These are phyloP conservation scores for Lachnellula cervina DNA, from an alignment of 2,329 filamentous ascomycete species.

Conservation along the genomic window DNA sequence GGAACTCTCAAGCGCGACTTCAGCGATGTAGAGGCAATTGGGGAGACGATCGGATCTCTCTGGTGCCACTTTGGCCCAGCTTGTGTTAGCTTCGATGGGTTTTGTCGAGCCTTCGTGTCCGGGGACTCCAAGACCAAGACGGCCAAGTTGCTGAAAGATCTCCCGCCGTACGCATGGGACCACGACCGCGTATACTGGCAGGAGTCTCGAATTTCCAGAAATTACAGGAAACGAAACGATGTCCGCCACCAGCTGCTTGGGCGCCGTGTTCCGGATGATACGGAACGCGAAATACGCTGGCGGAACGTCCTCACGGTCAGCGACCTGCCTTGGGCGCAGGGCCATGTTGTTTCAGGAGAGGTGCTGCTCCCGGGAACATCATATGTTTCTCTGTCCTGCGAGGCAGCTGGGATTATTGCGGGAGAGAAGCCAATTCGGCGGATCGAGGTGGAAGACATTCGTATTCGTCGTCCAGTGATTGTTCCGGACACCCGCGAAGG, in stretches of 20 bases:
- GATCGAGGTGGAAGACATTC: no score
- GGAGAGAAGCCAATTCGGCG: no score
- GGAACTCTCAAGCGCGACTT: not conserved
- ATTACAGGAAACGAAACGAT: not conserved
- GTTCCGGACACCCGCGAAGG: no score
- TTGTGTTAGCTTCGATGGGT: not conserved
- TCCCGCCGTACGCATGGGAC: conserved; percentile 10
- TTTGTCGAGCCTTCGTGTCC: not conserved
- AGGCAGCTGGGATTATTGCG: no score
- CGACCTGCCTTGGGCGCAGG: conserved; percentile 43
- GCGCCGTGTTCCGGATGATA: not conserved
- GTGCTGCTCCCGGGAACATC: conserved; percentile 47
- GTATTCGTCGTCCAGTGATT: no score
- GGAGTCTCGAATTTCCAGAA: conserved; percentile 2
- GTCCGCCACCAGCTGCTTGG: conserved; percentile 5
- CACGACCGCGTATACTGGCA: conserved; percentile 5
- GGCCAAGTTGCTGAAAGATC: conserved; percentile 1
- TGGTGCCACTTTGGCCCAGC: not conserved
- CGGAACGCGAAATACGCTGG: conserved; percentile 29
- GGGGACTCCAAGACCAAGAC: not conserved
- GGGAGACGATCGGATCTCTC: not conserved
- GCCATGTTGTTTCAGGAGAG: conserved; percentile 42
- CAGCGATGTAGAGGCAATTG: not conserved
- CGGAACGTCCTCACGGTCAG: conserved; percentile 35
- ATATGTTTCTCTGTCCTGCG: no score